phyloP scores from a whole-genome alignment of 2,329 filamentous ascomycete genomes.

The Hypoxylon sp. region DNA sequence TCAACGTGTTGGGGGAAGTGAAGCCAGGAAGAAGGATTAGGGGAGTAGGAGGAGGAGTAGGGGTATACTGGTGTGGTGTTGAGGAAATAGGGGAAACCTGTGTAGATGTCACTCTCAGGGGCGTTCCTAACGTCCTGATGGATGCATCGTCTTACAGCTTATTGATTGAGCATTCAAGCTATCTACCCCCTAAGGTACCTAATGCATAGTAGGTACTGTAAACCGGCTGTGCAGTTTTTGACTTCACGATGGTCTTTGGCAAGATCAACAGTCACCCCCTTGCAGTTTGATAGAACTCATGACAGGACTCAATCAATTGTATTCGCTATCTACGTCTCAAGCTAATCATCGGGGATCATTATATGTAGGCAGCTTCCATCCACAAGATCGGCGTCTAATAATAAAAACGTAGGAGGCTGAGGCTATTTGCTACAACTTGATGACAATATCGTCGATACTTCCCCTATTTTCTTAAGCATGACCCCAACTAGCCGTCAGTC shows the following conservation, averaged over 20 bases:
- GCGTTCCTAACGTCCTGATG: not conserved
- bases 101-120: not conserved
- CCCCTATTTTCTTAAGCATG: not conserved
- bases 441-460: not conserved
- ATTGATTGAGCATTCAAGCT: not conserved
- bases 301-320: not conserved
- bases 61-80: not conserved
- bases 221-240: not conserved
- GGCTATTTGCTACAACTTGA: not conserved
- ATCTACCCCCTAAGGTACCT: too few relatives aligned
- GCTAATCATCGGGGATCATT: not conserved
- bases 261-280: not conserved
- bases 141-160: not conserved
- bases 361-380: not conserved
- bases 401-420: not conserved
- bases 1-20: constrained; percentile 69
- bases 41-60: not conserved
- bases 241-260: not conserved
- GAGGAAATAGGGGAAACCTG: not conserved
- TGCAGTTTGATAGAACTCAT: not conserved
- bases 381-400: not conserved
- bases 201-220: not conserved
- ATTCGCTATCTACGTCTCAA: not conserved
- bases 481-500: not conserved
- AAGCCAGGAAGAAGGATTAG: constrained; percentile 56